Evolutionary conservation across 2,329 filamentous ascomycete genomes (phyloP).

Genomic region (Pseudohalonectria lignicola): DNA sequence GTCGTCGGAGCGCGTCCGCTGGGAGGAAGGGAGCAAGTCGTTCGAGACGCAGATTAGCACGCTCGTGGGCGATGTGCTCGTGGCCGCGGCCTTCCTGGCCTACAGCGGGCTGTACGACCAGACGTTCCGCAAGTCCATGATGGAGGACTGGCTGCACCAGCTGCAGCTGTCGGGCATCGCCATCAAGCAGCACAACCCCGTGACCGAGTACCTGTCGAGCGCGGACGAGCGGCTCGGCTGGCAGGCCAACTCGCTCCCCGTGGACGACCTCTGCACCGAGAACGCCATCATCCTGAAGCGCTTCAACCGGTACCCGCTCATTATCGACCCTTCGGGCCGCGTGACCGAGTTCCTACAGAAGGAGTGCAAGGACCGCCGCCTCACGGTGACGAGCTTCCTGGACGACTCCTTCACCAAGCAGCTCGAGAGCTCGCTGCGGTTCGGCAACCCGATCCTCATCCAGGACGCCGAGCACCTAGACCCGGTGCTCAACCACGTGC

Average conservation of each 20-base stretch:
- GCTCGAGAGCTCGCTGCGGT: conserved; percentile 89
- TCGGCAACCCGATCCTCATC: conserved; percentile 96
- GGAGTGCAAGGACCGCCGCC: conserved; percentile 82
- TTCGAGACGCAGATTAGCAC: conserved; percentile 98
- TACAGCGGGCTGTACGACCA: conserved; percentile 97
- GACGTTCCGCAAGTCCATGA: conserved; percentile 93
- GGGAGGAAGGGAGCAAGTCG: conserved; percentile 95
- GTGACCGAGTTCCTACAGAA: conserved; percentile 92
- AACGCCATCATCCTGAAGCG: conserved; percentile 96
- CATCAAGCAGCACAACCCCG: conserved; percentile 86
- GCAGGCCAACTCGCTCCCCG: conserved; percentile 88
- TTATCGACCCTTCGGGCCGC: conserved; percentile 93
- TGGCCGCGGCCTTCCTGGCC: conserved; percentile 93
- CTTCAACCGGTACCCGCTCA: conserved; percentile 96
- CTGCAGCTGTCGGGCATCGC: conserved; percentile 85
- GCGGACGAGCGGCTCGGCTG: conserved; percentile 90
- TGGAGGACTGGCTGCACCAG: conserved; percentile 95
- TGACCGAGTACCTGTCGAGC: conserved; percentile 93
- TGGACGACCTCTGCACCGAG: conserved; percentile 96
- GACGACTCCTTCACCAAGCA: conserved; percentile 98
- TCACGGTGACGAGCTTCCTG: conserved; percentile 95
- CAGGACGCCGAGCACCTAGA: conserved; percentile 97
- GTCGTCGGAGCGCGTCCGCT: conserved; percentile 83
- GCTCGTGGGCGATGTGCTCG: conserved; percentile 86
- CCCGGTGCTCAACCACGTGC: conserved; percentile 92